Percentiles rank a stretch among this genome's conserved stretches.
These are phyloP conservation scores for Sclerotinia spermophila DNA, from an alignment of 2,329 filamentous ascomycete species.

Conservation along the genomic window DNA sequence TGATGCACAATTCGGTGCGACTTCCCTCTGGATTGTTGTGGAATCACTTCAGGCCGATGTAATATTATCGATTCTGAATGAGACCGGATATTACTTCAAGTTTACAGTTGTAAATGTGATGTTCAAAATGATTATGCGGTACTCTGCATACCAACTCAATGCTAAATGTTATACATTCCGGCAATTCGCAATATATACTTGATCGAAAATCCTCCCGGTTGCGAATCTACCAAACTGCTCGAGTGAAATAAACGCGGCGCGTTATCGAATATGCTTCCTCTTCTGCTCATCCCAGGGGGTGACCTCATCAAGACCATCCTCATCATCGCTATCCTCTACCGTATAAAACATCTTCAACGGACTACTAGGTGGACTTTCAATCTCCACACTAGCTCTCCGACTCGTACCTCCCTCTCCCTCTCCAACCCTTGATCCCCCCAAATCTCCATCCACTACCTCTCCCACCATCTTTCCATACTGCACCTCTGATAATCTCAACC, in stretches of 20 bases:
- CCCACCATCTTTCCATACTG: slow-evolving; percentile 19
- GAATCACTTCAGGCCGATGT: slow-evolving; percentile 4
- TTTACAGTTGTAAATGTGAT: slow-evolving; percentile 10
- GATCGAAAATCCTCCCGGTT: not conserved
- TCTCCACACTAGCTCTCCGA: slow-evolving; percentile 1
- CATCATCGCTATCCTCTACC: slow-evolving; percentile 8
- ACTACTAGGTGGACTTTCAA: slow-evolving; percentile 17
- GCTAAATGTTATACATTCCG: not conserved
- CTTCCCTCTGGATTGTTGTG: slow-evolving; percentile 2
- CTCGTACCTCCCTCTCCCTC: not conserved
- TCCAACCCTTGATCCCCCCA: not conserved
- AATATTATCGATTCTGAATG: slow-evolving; percentile 14
- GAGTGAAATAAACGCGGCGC: not conserved
- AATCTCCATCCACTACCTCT: slow-evolving; percentile 1
- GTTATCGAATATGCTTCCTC: not conserved
- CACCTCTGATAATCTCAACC: slow-evolving; percentile 13
- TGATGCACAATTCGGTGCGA: not conserved
- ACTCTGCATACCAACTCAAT: not conserved
- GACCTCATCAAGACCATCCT: slow-evolving; percentile 2
- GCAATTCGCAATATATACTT: not conserved
- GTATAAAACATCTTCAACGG: slow-evolving; percentile 21
- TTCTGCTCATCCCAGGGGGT: slow-evolving; percentile 1
- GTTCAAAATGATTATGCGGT: not conserved
- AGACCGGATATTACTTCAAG: slow-evolving; percentile 7
- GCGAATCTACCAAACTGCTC: not conserved